Percentiles rank a stretch among this genome's conserved stretches.
Evolutionary conservation across 345 rosid genomes (phyloP).

Genomic region (Theobroma cacao): DNA sequence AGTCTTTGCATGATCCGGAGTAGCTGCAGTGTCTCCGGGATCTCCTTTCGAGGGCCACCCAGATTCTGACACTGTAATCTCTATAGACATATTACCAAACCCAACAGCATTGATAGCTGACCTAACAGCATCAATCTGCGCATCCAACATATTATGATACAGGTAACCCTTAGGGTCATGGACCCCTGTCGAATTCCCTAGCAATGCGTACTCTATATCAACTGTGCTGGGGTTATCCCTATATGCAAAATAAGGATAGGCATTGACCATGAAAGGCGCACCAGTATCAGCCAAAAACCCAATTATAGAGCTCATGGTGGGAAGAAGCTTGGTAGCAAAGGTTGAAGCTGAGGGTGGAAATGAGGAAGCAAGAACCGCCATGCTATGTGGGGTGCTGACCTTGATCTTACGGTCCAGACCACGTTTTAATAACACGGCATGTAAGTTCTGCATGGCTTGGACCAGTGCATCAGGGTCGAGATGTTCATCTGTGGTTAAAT

Average conservation of each 20-base stretch:
- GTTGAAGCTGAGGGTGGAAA: slow-evolving; percentile 62
- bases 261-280: slow-evolving; percentile 62
- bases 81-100: slow-evolving; percentile 38
- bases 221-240: slow-evolving; percentile 45
- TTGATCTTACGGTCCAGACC: slow-evolving; percentile 67
- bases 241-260: slow-evolving; percentile 69
- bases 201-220: slow-evolving; percentile 50
- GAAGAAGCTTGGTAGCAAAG: slow-evolving; percentile 44
- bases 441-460: slow-evolving; percentile 61
- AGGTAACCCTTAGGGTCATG: slow-evolving; percentile 52
- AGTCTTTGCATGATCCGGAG: slow-evolving; percentile 44
- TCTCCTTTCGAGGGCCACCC: slow-evolving; percentile 70
- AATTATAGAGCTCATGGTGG: slow-evolving; percentile 49
- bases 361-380: slow-evolving; percentile 58
- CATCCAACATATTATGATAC: slow-evolving; percentile 60
- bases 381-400: slow-evolving; percentile 61
- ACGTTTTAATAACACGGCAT: slow-evolving; percentile 37
- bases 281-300: slow-evolving; percentile 49
- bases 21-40: slow-evolving; percentile 42
- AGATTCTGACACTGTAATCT: slow-evolving; percentile 51
- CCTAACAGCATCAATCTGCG: slow-evolving; percentile 59
- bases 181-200: slow-evolving; percentile 46
- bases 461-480: slow-evolving; percentile 40
- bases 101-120: slow-evolving; percentile 55
- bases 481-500: slow-evolving; percentile 41